Evolutionary conservation across 495 filamentous ascomycete genomes (phyloP).

Genomic region (Podospora appendiculata): DNA sequence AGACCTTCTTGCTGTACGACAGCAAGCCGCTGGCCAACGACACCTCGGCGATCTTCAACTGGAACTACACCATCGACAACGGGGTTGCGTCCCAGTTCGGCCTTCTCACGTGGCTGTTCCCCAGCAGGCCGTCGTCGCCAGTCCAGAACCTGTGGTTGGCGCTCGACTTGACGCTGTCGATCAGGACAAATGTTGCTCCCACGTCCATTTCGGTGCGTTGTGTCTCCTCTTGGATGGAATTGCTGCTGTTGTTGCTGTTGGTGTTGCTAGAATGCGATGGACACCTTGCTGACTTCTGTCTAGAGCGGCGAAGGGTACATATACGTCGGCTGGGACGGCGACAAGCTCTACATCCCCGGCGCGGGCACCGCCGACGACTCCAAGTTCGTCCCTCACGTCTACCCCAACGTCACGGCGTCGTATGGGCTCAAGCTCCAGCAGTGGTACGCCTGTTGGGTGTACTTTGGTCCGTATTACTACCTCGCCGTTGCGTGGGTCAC

Average conservation of each 20-base stretch:
- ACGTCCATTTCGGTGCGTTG: slow-evolving; percentile 22
- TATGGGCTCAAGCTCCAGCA: slow-evolving; percentile 22
- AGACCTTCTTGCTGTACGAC: slow-evolving; percentile 40
- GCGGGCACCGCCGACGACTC: slow-evolving; percentile 40
- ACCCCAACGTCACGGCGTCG: slow-evolving; percentile 4
- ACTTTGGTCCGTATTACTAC: slow-evolving; percentile 44
- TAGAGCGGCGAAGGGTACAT: slow-evolving; percentile 20
- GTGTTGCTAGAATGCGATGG: background rate
- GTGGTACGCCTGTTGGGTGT: slow-evolving; percentile 47
- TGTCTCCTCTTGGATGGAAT: background rate
- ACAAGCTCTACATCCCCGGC: slow-evolving; percentile 34
- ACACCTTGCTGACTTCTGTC: background rate
- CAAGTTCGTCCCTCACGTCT: slow-evolving; percentile 12
- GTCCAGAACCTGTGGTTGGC: slow-evolving; percentile 22
- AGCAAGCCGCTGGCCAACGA: slow-evolving; percentile 4
- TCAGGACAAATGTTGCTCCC: slow-evolving; percentile 45
- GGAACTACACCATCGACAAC: slow-evolving; percentile 31
- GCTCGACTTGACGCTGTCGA: slow-evolving; percentile 31
- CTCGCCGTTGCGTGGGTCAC: slow-evolving; percentile 43
- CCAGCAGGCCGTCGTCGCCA: slow-evolving; percentile 16
- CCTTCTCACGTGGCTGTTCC: slow-evolving; percentile 34
- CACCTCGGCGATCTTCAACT: slow-evolving; percentile 8
- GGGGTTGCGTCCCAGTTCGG: slow-evolving; percentile 20
- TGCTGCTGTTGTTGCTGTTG: background rate
- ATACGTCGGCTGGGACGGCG: slow-evolving; percentile 37